phyloP scores from a whole-genome alignment of 1,139 yeast species.

The Yamadazyma dushanensis region DNA sequence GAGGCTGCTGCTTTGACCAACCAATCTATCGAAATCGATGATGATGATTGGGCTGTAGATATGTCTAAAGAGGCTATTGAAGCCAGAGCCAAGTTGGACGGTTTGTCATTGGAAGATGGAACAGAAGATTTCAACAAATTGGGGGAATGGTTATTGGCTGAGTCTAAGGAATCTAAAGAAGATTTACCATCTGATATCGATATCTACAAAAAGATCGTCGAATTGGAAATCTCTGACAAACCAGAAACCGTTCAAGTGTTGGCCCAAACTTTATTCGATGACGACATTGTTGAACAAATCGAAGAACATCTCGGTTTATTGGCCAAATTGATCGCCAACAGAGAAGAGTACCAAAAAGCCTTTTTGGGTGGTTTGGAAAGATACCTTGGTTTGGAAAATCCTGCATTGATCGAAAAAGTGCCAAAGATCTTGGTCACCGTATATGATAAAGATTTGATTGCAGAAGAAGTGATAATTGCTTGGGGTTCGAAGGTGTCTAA shows the following conservation, averaged over 20 bases:
- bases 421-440: conserved; percentile 81
- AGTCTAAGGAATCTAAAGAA: conserved; percentile 53
- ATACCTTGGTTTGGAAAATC: conserved; percentile 79
- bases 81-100: conserved; percentile 86
- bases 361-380: conserved; percentile 96
- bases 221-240: conserved; percentile 68
- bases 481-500: conserved; percentile 95
- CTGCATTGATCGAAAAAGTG: conserved; percentile 67
- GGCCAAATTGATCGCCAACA: conserved; percentile 67
- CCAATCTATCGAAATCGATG: conserved; percentile 64
- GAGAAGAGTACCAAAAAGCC: conserved; percentile 75
- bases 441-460: conserved; percentile 79
- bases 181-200: conserved; percentile 82
- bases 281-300: conserved; percentile 71
- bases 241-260: conserved; percentile 86
- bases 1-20: conserved; percentile 70
- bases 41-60: conserved; percentile 98
- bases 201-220: conserved; percentile 85
- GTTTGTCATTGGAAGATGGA: conserved; percentile 39
- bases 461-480: conserved; percentile 75
- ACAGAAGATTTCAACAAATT: conserved; percentile 64
- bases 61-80: conserved; percentile 96
- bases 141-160: conserved; percentile 82
- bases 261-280: conserved; percentile 87
- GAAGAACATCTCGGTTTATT: conserved; percentile 79